Conservation (phyloP, 805 yeast genomes). For the Candida wancherniae region DNA sequence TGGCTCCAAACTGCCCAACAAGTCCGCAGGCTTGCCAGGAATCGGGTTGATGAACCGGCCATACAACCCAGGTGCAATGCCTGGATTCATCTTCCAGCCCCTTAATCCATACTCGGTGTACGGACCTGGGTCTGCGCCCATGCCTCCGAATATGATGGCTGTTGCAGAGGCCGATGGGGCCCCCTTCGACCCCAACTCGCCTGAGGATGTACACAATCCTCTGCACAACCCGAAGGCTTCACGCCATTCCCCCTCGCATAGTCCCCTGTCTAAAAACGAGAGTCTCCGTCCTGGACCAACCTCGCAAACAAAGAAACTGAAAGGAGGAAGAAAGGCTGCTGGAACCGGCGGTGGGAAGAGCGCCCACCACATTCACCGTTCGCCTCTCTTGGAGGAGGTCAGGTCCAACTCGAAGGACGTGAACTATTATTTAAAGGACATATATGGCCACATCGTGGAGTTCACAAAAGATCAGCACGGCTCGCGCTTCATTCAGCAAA, state of each 20-base stretch:
- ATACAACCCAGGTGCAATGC: slow-evolving; percentile 20
- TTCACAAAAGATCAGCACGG: slow-evolving; percentile 97
- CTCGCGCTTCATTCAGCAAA: slow-evolving; percentile 92
- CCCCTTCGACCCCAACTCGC: slow-evolving; percentile 1
- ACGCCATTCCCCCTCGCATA: neutral
- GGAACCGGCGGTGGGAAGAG: slow-evolving; percentile 21
- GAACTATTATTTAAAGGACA: slow-evolving; percentile 60
- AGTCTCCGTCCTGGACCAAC: too few relatives aligned
- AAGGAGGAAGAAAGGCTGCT: slow-evolving; percentile 10
- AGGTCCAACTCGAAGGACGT: slow-evolving; percentile 59
- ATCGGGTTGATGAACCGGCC: slow-evolving; percentile 37
- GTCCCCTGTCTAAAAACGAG: too few relatives aligned
- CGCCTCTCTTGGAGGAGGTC: slow-evolving; percentile 81
- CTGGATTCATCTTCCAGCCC: slow-evolving; percentile 45
- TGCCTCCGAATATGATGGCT: slow-evolving; percentile 4
- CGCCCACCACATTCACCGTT: slow-evolving; percentile 54
- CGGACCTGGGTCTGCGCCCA: slow-evolving; percentile 19
- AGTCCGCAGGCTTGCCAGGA: slow-evolving; percentile 18
- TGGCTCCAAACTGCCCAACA: slow-evolving; percentile 7
- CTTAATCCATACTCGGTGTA: slow-evolving; percentile 45
- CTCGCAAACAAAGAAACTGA: too few relatives aligned
- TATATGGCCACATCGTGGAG: slow-evolving; percentile 83
- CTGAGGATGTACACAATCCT: neutral
- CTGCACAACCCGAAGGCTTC: neutral
- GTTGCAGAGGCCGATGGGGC: slow-evolving; percentile 12